Base-by-base conservation (phyloP, 2,329 filamentous ascomycete species). In the Neonectria faginata region DNA sequence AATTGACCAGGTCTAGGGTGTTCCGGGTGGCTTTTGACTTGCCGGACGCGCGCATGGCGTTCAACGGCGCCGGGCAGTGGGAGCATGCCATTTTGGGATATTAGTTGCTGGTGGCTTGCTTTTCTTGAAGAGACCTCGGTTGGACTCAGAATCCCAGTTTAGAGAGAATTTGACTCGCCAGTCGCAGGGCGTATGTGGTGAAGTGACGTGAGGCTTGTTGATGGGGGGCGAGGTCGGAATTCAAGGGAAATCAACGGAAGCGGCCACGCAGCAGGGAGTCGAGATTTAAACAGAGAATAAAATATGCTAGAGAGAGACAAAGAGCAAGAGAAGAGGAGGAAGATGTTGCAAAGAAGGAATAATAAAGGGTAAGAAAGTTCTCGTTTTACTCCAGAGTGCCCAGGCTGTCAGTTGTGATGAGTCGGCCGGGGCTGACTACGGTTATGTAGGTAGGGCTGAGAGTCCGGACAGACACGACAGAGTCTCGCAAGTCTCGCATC, bases 361-460 rank as follows among this genome's bases (percentile, higher is more conserved):
- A 29, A 42, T 55, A 42, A 31, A 41, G 36, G 39, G 41, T 20
- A 29, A 14, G 27, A 10, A 10, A n/a, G 39, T 45, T 33, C 33
- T 29, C 18, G 25, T 33, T 41, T 41, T 55, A 42, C 22, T 29
- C 29, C 27, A 39, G 54, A 57, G 47, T 41, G 48, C n/a, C 54
- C 29, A 36, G 41, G 39, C 53, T 54, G 56, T 57, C 48, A 59
- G 54, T 47, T 48, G 45, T 47, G 42, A 60, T 27, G 48, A 55
- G 42, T 52, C 22, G 41, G 59, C 47, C 60, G 56, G 55, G 57
- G 45, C 47, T 60, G 64, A 41, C 56, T 29, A 22, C 52, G 52
- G 39, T 54, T 64, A 66, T 60, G 57, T 72, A 74, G 66, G 57
- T 72, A 74, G 66, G 70, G 67, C 69, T 74, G 72, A 73, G 59